Conservation (phyloP, 1,284 basidiomycete genomes). For the Apiotrichum veenhuisii region DNA sequence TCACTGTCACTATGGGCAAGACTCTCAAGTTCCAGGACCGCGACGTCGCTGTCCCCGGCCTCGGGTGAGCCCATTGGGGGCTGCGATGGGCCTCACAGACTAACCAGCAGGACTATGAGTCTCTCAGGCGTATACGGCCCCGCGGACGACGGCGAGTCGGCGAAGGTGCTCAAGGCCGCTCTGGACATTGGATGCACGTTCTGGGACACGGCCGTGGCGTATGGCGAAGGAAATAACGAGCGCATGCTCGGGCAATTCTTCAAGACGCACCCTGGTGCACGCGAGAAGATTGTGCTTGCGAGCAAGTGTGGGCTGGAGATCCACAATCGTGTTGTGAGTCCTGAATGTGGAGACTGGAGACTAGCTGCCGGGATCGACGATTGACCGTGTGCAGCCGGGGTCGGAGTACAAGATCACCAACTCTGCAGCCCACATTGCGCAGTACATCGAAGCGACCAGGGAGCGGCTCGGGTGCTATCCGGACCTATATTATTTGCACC, state of each 20-base stretch:
- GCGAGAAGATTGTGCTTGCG: slow-evolving; percentile 47
- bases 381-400: background rate
- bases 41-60: slow-evolving; percentile 31
- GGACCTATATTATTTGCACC: slow-evolving; percentile 51
- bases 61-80: slow-evolving; percentile 23
- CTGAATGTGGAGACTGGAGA: background rate
- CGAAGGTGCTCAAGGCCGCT: slow-evolving; percentile 27
- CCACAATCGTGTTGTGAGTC: slow-evolving; percentile 13
- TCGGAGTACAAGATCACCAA: slow-evolving; percentile 21
- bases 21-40: slow-evolving; percentile 29
- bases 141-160: slow-evolving; percentile 23
- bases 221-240: slow-evolving; percentile 47
- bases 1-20: slow-evolving; percentile 13
- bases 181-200: slow-evolving; percentile 41
- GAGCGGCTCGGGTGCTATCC: slow-evolving; percentile 42
- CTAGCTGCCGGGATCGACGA: background rate
- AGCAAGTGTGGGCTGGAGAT: slow-evolving; percentile 45
- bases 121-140: slow-evolving; percentile 24
- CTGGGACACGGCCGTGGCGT: slow-evolving; percentile 41
- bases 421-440: slow-evolving; percentile 35
- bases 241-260: slow-evolving; percentile 45
- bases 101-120: slow-evolving; percentile 25
- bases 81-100: background rate
- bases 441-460: slow-evolving; percentile 40
- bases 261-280: slow-evolving; percentile 22